These are phyloP conservation scores for Bacterosira constricta DNA, from an alignment of 108 stramenopile species.

Conservation along the genomic window DNA sequence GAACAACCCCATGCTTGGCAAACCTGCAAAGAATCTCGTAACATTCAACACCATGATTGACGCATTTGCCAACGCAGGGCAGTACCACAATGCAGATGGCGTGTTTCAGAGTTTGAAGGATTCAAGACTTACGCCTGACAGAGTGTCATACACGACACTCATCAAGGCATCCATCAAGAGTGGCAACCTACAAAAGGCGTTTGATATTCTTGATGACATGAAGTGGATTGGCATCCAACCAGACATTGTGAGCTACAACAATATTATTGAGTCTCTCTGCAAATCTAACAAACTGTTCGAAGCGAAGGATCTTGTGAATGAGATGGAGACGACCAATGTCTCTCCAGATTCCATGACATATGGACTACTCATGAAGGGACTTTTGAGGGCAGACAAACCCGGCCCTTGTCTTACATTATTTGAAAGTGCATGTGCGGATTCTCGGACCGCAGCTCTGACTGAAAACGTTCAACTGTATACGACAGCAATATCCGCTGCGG, in stretches of 20 bases:
- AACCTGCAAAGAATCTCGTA: conserved; percentile 62
- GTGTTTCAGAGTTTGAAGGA: conserved; percentile 63
- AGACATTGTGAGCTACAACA: conserved; percentile 76
- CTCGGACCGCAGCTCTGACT: conserved; percentile 66
- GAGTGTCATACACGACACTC: conserved; percentile 75
- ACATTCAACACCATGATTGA: conserved; percentile 84
- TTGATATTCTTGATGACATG: conserved; percentile 81
- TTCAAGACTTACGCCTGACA: conserved; percentile 66
- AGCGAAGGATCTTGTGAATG: conserved; percentile 73
- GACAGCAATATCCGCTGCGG: conserved; percentile 84
- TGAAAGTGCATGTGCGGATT: conserved; percentile 76
- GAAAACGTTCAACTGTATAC: conserved; percentile 88
- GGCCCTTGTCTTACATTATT: conserved; percentile 77
- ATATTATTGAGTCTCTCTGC: conserved; percentile 71
- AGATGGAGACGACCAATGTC: conserved; percentile 75
- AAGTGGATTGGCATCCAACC: conserved; percentile 66
- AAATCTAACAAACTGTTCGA: conserved; percentile 55
- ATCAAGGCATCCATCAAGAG: conserved; percentile 70
- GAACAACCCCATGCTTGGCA: conserved; percentile 38
- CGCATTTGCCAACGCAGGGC: conserved; percentile 56
- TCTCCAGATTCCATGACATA: conserved; percentile 86
- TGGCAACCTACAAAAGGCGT: conserved; percentile 55
- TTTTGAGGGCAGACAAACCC: conserved; percentile 73
- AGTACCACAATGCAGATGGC: conserved; percentile 62
- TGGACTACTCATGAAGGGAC: conserved; percentile 80